These are phyloP conservation scores for Ophiostoma australiae DNA, from an alignment of 2,329 filamentous ascomycete genomes.

Conservation along the genomic window DNA sequence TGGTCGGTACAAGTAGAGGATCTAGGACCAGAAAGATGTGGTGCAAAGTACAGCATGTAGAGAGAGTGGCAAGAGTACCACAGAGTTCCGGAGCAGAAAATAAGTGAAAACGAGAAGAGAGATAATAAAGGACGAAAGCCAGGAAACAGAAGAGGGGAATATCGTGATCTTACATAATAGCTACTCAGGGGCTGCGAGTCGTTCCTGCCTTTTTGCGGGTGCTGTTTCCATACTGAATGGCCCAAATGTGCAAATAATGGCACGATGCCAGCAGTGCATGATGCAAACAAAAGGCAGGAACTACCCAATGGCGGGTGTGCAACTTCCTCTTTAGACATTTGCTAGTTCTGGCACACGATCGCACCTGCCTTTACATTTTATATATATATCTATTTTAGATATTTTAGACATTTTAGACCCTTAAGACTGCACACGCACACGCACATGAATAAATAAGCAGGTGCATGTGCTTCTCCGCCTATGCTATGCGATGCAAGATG, in stretches of 20 bases:
- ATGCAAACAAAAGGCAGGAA: neutral
- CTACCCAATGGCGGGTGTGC: neutral
- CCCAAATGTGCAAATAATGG: neutral
- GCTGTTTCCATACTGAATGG: neutral
- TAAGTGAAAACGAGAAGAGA: neutral
- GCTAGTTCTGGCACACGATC: neutral
- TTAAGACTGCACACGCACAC: neutral
- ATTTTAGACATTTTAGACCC: neutral
- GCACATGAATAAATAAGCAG: slow-evolving; percentile 2
- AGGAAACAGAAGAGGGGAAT: neutral
- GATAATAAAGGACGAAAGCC: neutral
- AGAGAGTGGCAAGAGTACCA: no score
- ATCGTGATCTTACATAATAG: neutral
- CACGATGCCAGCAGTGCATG: neutral
- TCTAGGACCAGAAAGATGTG: neutral
- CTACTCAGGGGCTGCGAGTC: neutral
- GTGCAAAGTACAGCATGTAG: no score
- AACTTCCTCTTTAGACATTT: neutral
- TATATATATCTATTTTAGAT: no score
- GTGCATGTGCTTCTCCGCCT: slow-evolving; percentile 16
- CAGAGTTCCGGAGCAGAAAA: neutral
- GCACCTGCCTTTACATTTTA: neutral
- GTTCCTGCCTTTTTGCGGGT: slow-evolving; percentile 16
- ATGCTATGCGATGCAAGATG: slow-evolving; percentile 18
- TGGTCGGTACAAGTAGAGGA: slow-evolving; percentile 4